A percentile compares a stretch with the other conserved stretches of the same genome.
These are phyloP conservation scores for Persicaria tinctoria DNA, from an alignment of 148 eudicot genomes.

Conservation along the genomic window DNA sequence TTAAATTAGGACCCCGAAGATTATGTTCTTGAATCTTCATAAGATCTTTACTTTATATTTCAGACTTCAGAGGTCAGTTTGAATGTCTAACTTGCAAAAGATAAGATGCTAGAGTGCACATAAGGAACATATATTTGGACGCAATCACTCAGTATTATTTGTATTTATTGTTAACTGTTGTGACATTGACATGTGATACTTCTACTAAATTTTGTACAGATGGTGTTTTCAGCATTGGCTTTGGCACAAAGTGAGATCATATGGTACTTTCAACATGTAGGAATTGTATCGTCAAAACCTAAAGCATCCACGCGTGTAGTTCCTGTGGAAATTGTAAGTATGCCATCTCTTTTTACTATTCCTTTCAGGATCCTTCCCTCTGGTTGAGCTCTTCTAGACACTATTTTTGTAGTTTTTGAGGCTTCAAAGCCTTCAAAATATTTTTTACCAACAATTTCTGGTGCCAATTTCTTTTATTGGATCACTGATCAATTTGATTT, in stretches of 20 bases:
- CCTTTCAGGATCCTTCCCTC: not conserved
- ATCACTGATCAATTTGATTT: slow-evolving; percentile 10
- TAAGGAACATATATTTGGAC: not conserved
- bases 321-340: slow-evolving; percentile 77
- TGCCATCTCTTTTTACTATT: not conserved
- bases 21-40: not conserved
- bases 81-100: not conserved
- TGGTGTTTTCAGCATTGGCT: slow-evolving; percentile 99
- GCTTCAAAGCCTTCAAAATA: not conserved
- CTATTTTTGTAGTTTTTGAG: not conserved
- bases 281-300: slow-evolving; percentile 74
- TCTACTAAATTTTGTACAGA: slow-evolving; percentile 30
- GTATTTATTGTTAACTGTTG: not conserved
- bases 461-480: not conserved
- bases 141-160: not conserved
- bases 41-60: not conserved
- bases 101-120: not conserved
- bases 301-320: slow-evolving; percentile 54
- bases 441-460: not conserved
- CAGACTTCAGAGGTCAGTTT: not conserved
- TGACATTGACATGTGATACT: not conserved
- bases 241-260: slow-evolving; percentile 91
- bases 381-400: slow-evolving; percentile 4
- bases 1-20: not conserved
- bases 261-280: slow-evolving; percentile 99